Evolutionary conservation across 78 protist genomes (phyloP), one percentile per base, ranked within the genome.

Genomic region (Dictyostelium firmibasis): DNA sequence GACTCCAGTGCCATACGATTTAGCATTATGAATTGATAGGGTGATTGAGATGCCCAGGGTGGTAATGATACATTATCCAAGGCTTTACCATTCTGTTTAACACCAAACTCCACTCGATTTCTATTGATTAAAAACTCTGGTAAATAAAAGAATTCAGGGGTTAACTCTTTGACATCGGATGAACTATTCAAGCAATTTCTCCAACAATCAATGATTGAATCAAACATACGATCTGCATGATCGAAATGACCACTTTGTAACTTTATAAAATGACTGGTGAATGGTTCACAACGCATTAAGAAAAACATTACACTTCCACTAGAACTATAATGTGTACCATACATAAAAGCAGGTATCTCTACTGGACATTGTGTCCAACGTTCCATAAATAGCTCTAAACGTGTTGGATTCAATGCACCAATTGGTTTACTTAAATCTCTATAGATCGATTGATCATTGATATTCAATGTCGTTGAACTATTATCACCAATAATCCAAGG

Each of bases 181-280:
- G 84, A 83, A 76, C 85, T 92, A 33, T 82, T 81, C 27, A 98
- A 96, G 95, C 79, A 98, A 79, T 79, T 96, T 81, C 41, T 20
- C 99, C 99, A 99, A 29, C 99, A 87, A 47, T 97, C 98, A 0
- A 20, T 67, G 29, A 99, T n/a, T 25, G 95, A 79, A 62, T 94
- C 96, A 97, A 99, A 99, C 92, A 98, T 95, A 18, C 99, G 86
- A 92, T 99, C 99, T 0, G 99, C 97, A 31, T 79, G 89, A 83
- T 98, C 99, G 43, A 99, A 98, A 29, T 84, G 69, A 4, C 99
- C 99, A 33, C 98, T 23, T 31, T 81, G 98, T 16, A 86, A 43
- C 7, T 93, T 87, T 70, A 86, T 81, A 27, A 87, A 86, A 29
- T 86, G 81, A 5, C 74, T 53, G 74, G 77, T 96, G 85, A 96